These are phyloP conservation scores for Erodium moschatum DNA, from an alignment of 441 rosid species.

Conservation along the genomic window DNA sequence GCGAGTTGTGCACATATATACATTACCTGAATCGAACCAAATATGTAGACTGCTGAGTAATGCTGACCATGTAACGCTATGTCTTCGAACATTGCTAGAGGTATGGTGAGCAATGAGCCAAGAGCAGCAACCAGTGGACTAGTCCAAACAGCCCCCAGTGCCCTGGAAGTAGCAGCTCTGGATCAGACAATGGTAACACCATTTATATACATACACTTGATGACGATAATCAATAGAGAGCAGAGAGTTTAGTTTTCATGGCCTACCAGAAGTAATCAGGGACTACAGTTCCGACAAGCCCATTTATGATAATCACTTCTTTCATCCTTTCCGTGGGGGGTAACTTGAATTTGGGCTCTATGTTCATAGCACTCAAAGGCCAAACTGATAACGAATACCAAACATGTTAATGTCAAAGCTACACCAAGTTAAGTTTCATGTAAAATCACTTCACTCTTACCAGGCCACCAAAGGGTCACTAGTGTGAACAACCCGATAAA, in stretches of 20 bases:
- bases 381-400: constrained; percentile 24
- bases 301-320: constrained; percentile 26
- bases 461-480: constrained; percentile 40
- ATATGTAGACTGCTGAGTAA: constrained; percentile 19
- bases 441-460: constrained; percentile 22
- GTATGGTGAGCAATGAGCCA: constrained; percentile 27
- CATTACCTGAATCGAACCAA: constrained; percentile 22
- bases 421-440: not conserved
- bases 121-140: constrained; percentile 28
- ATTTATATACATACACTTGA: no score
- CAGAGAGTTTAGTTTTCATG: not conserved
- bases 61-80: constrained; percentile 21
- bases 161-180: constrained; percentile 19
- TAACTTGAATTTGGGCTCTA: constrained; percentile 35
- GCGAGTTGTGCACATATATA: not conserved
- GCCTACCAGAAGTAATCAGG: constrained; percentile 38
- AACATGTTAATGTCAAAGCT: not conserved
- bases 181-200: not conserved
- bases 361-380: constrained; percentile 35
- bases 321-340: constrained; percentile 29
- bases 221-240: not conserved
- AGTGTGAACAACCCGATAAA: constrained; percentile 34
- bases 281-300: constrained; percentile 35
- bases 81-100: constrained; percentile 31
- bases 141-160: constrained; percentile 31